phyloP scores from a whole-genome alignment of 306 rosid species.

The Leucaena leucocephala region DNA sequence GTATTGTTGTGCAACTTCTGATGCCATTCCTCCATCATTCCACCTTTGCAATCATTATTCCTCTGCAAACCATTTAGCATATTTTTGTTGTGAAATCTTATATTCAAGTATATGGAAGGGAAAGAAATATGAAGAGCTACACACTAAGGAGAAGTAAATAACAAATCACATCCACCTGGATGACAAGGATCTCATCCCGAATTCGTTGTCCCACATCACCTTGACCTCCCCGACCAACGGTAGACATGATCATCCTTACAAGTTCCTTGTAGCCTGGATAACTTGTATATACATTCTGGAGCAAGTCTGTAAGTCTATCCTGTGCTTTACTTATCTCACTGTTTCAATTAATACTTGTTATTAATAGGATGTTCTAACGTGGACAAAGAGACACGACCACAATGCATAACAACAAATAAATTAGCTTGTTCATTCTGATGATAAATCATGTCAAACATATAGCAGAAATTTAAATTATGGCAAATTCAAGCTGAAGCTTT shows the following conservation, averaged over 20 bases:
- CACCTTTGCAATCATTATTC: conserved; percentile 82
- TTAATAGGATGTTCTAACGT: conserved; percentile 30
- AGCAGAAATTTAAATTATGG: conserved; percentile 23
- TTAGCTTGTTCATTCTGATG: conserved; percentile 8
- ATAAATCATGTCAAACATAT: conserved; percentile 26
- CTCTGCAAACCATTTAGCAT: conserved; percentile 61
- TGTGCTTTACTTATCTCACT: conserved; percentile 98
- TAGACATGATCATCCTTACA: conserved; percentile 87
- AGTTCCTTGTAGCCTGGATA: conserved; percentile 78
- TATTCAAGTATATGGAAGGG: conserved; percentile 30
- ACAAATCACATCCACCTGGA: conserved; percentile 66
- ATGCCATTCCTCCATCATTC: conserved; percentile 99
- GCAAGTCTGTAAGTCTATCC: conserved; percentile 89
- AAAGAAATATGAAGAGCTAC: conserved; percentile 22
- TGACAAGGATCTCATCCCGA: conserved; percentile 95
- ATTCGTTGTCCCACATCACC: conserved; percentile 99
- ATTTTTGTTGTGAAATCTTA: conserved; percentile 29
- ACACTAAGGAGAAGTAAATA: conserved; percentile 19
- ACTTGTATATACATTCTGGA: conserved; percentile 70
- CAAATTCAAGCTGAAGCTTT: conserved; percentile 24
- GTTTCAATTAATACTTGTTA: conserved; percentile 39
- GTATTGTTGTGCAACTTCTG: conserved; percentile 98
- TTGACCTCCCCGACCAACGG: conserved; percentile 99
- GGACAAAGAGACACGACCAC: conserved; percentile 7
- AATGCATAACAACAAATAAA: conserved; percentile 27